Evolutionary conservation across 78 protist species (phyloP), one percentile per base, ranked within the genome.

Genomic region (Speleostelium caveatum): DNA sequence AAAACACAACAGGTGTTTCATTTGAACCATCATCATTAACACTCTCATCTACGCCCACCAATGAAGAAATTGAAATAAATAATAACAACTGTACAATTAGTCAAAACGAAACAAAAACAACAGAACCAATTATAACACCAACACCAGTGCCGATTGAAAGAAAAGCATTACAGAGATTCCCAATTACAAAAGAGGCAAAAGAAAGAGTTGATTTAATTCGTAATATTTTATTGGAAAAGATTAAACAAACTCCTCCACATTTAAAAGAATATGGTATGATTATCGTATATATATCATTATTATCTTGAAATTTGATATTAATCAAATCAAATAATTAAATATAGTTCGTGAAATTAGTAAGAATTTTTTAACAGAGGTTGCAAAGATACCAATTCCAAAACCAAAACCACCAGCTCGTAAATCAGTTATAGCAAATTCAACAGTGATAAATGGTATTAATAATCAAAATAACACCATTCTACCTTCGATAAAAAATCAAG

Each of bases 71-170:
- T 45, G 6, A 6, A 45, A 45, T 10, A n/a, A n/a, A n/a, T n/a
- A n/a, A n/a, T n/a, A n/a, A n/a, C 53, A 45, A 14, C 53, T 45
- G 53, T 45, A 45, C 53, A 45, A 14, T 14, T 45, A 45, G 10
- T 10, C 10, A n/a, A n/a, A 6, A 10, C 10, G 53, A 45, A 6
- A 45, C 10, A 14, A 49, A 19, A 26, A 45, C 32, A 42, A 26
- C 28, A 24, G 35, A 45, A 8, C 51, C 12, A 24, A 41, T 45
- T 19, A 24, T 45, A 16, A 69, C 21, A 42, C 56, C 76, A 42
- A 69, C 76, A 69, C 76, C 74, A 39, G 49, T 53, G 35, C 74
- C 26, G 38, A 67, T 67, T n/a, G n/a, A n/a, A n/a, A n/a, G n/a
- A n/a, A 45, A 45, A 6, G 53, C 10, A 45, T 45, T 19, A 7